Conservation (phyloP, 2,329 filamentous ascomycete genomes). For the Hypoxylon sp. region DNA sequence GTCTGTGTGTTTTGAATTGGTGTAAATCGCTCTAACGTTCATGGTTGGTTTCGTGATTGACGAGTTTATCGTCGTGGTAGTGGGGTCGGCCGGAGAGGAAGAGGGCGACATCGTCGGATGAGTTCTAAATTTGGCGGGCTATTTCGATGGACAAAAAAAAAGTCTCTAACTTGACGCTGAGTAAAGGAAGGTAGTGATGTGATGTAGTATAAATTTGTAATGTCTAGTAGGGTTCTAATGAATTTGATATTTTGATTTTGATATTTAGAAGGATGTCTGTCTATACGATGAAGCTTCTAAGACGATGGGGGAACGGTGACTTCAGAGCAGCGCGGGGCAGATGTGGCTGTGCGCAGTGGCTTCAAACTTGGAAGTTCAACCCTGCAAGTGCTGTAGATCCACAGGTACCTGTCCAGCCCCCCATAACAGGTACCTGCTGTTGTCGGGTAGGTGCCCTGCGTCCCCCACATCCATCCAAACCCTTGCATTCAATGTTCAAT, state of each 20-base stretch:
- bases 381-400: too few relatives aligned
- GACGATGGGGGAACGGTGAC: neutral
- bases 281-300: neutral
- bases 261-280: neutral
- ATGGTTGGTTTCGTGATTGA: constrained; percentile 18
- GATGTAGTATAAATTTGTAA: neutral
- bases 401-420: neutral
- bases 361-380: neutral
- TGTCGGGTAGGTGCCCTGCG: neutral
- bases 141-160: neutral
- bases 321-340: constrained; percentile 20
- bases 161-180: neutral
- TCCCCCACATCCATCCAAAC: neutral
- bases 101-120: constrained; percentile 27
- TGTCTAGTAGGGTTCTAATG: neutral
- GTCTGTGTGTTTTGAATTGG: constrained; percentile 33
- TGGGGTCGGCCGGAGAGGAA: constrained; percentile 1
- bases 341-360: constrained; percentile 14
- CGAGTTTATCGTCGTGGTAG: neutral
- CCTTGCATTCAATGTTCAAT: too few relatives aligned
- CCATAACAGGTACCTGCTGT: neutral
- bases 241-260: too few relatives aligned
- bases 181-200: neutral
- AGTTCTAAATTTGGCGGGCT: neutral
- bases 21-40: constrained; percentile 67